Base-by-base conservation (phyloP, 306 rosid species). In the Albizia julibrissin region DNA sequence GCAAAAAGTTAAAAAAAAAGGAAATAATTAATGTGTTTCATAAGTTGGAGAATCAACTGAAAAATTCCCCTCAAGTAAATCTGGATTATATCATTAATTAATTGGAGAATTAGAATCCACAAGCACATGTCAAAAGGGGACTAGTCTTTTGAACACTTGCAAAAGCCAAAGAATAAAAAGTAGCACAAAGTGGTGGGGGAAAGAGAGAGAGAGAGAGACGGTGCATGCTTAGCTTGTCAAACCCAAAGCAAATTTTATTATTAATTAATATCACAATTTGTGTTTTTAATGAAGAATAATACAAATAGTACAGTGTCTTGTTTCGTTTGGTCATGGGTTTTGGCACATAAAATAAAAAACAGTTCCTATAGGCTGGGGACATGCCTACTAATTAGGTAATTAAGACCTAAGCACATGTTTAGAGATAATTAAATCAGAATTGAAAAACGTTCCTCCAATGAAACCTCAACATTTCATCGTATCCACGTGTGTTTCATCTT, bases 101-200 rank as follows among this genome's bases (percentile, higher is more conserved):
- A 31, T 76, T 15, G 37, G 78, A 59, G 81, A 50, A 72, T 74
- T 74, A 86, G 78, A 79, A 81, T 84, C 83, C 83, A 80, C 61
- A 84, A 79, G 87, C 89, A 87, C 91, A 83, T 88, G 87, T 87
- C 82, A 82, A 83, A 87, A 87, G 88, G 58, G 78, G 82, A 85
- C 81, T 83, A 82, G 82, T 83, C 87, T 85, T 84, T 83, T 67
- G 3, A 64, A 78, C 80, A 81, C 69, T 62, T 62, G 10, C 69
- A 62, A 27, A 64, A 29, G 69, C 69, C 40, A 64, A 3, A 26
- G 31, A 64, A 13, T n/a, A 58, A 61, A 61, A 26, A 24, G 34
- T 12, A 24, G 33, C 34, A 24, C 31, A 24, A 26, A 58, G 27
- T 58, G 29, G 62, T 56, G 64, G 64, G 29, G 65, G 5, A 7